phyloP scores from a whole-genome alignment of 169 alveolate genomes.

The Plasmodium falciparum region DNA sequence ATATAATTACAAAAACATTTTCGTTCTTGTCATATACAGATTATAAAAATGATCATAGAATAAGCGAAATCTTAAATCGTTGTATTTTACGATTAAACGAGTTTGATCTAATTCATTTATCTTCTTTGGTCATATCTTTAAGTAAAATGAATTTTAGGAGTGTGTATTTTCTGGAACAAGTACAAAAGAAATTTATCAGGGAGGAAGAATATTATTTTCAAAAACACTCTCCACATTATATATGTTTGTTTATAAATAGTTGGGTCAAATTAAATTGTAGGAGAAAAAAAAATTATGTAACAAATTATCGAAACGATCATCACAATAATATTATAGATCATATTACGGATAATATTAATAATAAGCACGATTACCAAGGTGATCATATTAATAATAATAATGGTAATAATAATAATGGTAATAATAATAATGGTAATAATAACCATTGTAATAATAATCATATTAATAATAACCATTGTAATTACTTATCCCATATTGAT shows the following conservation, averaged over 20 bases:
- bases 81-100: constrained; percentile 48
- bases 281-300: too few species aligned
- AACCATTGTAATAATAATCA: too few species aligned
- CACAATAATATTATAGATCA: too few species aligned
- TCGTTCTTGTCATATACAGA: constrained; percentile 41
- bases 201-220: constrained; percentile 26
- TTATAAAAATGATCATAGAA: constrained; percentile 38
- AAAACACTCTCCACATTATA: constrained; percentile 37
- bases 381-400: too few species aligned
- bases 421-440: too few species aligned
- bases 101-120: constrained; percentile 44
- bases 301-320: too few species aligned
- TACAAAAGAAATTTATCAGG: constrained; percentile 13
- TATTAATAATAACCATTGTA: too few species aligned
- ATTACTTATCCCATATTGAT: not conserved
- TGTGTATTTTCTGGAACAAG: constrained; percentile 38
- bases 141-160: constrained; percentile 29
- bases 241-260: constrained; percentile 31
- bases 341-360: not conserved
- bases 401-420: too few species aligned
- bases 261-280: not conserved
- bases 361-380: not conserved
- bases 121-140: constrained; percentile 26
- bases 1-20: constrained; percentile 31
- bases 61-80: constrained; percentile 48